These are phyloP conservation scores for Quercus engelmannii DNA, from an alignment of 306 rosid species.

Conservation along the genomic window DNA sequence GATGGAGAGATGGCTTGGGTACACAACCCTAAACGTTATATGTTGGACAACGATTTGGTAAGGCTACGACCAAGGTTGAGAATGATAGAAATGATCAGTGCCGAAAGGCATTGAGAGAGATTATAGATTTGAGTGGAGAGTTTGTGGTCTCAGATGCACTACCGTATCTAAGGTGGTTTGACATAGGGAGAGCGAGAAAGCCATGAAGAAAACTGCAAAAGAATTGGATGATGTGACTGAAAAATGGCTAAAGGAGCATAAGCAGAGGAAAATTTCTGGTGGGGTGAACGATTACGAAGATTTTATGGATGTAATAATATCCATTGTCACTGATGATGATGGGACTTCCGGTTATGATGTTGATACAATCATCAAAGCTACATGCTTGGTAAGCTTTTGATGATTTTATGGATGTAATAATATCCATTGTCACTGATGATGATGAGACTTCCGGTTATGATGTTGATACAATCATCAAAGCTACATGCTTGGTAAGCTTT, in stretches of 20 bases:
- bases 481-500: neutral
- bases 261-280: neutral
- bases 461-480: conserved; percentile 13
- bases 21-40: conserved; percentile 10
- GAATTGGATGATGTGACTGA: conserved; percentile 15
- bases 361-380: conserved; percentile 13
- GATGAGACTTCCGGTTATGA: conserved; percentile 3
- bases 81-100: too few relatives aligned
- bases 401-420: conserved; percentile 35
- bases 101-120: too few relatives aligned
- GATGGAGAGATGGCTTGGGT: conserved; percentile 34
- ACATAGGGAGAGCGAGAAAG: conserved; percentile 11
- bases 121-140: neutral
- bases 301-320: conserved; percentile 31
- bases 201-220: conserved; percentile 13
- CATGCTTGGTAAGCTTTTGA: neutral
- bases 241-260: conserved; percentile 29
- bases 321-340: neutral
- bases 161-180: conserved; percentile 43
- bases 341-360: conserved; percentile 1
- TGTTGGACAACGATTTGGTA: conserved; percentile 23
- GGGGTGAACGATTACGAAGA: neutral
- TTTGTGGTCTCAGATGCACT: conserved; percentile 18
- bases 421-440: neutral
- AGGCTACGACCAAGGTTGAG: neutral